Evolutionary conservation across 441 rosid genomes (phyloP), one percentile per base, ranked within the genome.

Genomic region (Aquilaria agallochum): DNA sequence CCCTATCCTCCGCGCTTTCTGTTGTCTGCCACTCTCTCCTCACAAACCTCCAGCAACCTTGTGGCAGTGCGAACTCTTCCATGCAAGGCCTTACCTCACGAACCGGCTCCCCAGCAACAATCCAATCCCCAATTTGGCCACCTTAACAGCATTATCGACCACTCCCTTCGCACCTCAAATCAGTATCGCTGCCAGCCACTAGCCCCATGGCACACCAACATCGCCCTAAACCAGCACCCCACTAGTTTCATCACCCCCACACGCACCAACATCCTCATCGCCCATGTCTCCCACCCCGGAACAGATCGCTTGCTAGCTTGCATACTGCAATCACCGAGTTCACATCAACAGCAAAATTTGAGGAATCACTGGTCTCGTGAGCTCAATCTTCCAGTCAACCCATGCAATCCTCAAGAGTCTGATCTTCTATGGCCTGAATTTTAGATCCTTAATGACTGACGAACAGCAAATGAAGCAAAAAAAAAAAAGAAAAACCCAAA

Each of bases 271-370:
- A 20, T 20, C 27, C 27, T 82, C 2, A 87, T 74, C 0, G 84
- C 95, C 0, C 92, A 88, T 20, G 84, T 52, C 69, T 86, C 90
- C 66, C 76, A 72, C 53, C 75, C 89, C 0, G 87, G n/a, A 88
- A 86, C 78, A 88, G 68, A 68, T 88, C 95, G 15, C 69, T 81
- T 0, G 95, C 83, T 60, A 88, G 65, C 60, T 80, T 88, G 50
- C 95, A 88, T 20, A 88, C 90, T 0, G 95, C 95, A 20, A 88
- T 88, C 54, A 88, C 95, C 0, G 92, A 88, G 61, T 88, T 88
- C 1, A 88, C 55, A 86, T 58, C 34, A 90, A 88, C 42, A 88
- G 61, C 0, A 92, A 92, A 65, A 88, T 88, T 71, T 88, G 95
- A 40, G 95, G 95, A 48, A 88, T 78, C 2, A 92, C 90, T 0